A percentile compares a stretch with the other conserved stretches of the same genome.
These are phyloP conservation scores for Lasiosphaeris hirsuta DNA, from an alignment of 495 filamentous ascomycete species.

Conservation along the genomic window DNA sequence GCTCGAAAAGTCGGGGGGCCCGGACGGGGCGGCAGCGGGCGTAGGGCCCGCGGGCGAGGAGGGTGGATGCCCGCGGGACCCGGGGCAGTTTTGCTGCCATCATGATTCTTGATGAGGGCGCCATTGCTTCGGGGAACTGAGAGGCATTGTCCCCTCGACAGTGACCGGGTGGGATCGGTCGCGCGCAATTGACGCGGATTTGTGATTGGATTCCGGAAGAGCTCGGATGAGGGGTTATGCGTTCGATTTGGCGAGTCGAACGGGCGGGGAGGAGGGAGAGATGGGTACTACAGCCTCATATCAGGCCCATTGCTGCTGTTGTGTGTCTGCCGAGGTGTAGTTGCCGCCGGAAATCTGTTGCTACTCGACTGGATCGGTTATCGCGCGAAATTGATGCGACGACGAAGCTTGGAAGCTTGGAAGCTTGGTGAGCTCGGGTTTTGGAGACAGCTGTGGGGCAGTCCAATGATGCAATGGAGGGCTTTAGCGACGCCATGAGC, in stretches of 20 bases:
- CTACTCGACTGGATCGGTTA: no score
- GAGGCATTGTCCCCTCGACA: constrained; percentile 13
- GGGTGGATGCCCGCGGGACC: constrained; percentile 9
- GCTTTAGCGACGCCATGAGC: constrained; percentile 10
- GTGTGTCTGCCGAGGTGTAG: neutral
- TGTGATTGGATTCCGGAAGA: neutral
- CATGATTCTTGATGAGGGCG: constrained; percentile 25
- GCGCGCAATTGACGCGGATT: constrained; percentile 12
- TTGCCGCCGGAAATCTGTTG: no score
- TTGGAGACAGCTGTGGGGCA: neutral
- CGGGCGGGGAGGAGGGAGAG: neutral
- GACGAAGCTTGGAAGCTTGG: constrained; percentile 6
- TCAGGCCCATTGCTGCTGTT: neutral
- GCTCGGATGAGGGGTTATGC: neutral
- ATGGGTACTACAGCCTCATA: neutral
- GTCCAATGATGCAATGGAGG: constrained; percentile 31
- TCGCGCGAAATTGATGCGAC: neutral
- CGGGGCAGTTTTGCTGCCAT: constrained; percentile 21
- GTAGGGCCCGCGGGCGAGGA: constrained; percentile 3
- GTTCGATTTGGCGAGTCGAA: neutral
- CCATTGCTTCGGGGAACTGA: constrained; percentile 13
- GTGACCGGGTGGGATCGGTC: neutral
- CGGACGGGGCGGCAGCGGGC: constrained; percentile 5
- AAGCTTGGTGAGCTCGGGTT: constrained; percentile 10
- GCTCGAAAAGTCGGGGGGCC: neutral